Conservation (phyloP, 129 eudicot species). For the Mikania micrantha region DNA sequence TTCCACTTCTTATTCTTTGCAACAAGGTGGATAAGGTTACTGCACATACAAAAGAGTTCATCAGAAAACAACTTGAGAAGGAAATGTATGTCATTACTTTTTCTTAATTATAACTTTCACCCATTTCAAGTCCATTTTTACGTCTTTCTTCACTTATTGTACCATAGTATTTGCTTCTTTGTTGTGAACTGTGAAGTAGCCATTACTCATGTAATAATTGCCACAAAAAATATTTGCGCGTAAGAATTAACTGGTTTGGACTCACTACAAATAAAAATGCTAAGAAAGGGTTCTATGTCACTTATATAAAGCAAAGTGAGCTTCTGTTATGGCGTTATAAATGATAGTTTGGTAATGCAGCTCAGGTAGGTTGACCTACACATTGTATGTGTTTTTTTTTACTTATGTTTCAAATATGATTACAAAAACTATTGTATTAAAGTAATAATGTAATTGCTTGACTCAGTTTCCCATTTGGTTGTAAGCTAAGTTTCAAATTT, state of each 20-base stretch:
- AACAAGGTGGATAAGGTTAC: constrained; percentile 91
- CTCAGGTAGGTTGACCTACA: no score
- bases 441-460: no score
- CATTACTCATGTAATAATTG: background rate
- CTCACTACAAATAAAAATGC: background rate
- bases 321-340: no score
- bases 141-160: background rate
- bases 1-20: constrained; percentile 82
- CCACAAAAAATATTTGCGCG: background rate
- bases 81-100: constrained; percentile 52
- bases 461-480: no score
- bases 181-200: background rate
- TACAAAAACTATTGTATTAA: no score
- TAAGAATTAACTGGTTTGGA: background rate
- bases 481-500: background rate
- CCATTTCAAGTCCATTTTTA: background rate
- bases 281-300: background rate
- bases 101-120: background rate
- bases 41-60: constrained; percentile 90
- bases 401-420: no score
- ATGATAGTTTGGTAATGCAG: no score
- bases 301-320: no score
- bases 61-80: constrained; percentile 88
- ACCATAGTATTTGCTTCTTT: background rate
- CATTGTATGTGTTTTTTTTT: no score